phyloP scores from a whole-genome alignment of 768 basidiomycete species.

The Termitomyces sp. region DNA sequence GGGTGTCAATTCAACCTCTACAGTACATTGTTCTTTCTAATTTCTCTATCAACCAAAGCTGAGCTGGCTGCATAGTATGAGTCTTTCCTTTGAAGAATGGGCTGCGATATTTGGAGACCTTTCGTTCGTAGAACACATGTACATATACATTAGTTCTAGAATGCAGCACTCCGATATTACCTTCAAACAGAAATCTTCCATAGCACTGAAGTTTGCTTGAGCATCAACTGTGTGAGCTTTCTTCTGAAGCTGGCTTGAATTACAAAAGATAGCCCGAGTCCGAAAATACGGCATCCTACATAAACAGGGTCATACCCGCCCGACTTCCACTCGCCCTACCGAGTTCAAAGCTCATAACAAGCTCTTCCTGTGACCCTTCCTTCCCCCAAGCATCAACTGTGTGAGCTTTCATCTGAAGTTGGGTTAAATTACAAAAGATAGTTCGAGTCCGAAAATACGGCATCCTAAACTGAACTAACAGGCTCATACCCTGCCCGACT shows the following conservation, averaged over 20 bases:
- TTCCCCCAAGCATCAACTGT: slow-evolving; percentile 23
- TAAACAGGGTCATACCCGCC: slow-evolving; percentile 65
- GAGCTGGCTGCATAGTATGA: neutral
- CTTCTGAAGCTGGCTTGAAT: neutral
- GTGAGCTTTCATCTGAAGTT: neutral
- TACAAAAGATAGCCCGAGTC: slow-evolving; percentile 1
- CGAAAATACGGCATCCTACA: slow-evolving; percentile 21
- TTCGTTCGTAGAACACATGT: neutral
- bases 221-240: too few species aligned
- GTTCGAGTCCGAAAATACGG: neutral
- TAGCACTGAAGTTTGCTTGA: neutral
- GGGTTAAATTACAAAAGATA: slow-evolving; percentile 5
- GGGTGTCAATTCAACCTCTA: slow-evolving; percentile 5
- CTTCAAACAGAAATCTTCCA: neutral
- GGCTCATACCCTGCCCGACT: slow-evolving; percentile 64
- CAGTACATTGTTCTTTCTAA: neutral
- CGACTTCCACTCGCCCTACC: slow-evolving; percentile 49
- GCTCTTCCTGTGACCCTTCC: slow-evolving; percentile 42
- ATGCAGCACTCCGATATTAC: neutral
- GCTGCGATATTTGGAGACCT: neutral
- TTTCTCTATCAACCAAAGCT: neutral
- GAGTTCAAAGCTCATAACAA: slow-evolving; percentile 57
- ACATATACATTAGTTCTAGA: too few species aligned
- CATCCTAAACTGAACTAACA: slow-evolving; percentile 53
- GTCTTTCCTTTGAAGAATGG: neutral